Conservation (phyloP, 768 basidiomycete species). For the Hygrophoropsis aurantiaca region DNA sequence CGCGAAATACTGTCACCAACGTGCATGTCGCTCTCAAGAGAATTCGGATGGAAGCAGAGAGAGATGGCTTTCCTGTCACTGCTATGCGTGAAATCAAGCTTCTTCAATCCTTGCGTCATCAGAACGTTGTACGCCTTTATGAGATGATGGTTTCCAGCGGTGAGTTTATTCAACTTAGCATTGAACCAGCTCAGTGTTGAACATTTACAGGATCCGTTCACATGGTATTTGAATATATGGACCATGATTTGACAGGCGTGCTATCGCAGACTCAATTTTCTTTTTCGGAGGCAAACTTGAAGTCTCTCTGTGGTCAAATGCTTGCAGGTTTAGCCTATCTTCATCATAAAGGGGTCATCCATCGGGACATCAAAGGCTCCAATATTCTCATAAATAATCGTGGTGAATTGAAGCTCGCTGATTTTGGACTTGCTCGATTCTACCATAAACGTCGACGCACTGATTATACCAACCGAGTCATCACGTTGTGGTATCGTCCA, state of each 20-base stretch:
- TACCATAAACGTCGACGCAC: conserved; percentile 87
- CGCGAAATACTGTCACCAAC: conserved; percentile 77
- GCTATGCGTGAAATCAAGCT: conserved; percentile 99
- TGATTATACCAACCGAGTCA: conserved; percentile 99
- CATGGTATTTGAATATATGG: conserved; percentile 99
- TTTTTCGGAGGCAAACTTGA: conserved; percentile 86
- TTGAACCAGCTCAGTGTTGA: conserved; percentile 8
- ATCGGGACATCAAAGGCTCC: conserved; percentile 98
- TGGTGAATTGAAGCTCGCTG: conserved; percentile 93
- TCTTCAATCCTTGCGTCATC: conserved; percentile 85
- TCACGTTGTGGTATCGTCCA: conserved; percentile 97
- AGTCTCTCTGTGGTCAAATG: conserved; percentile 96
- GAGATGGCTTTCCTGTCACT: conserved; percentile 97
- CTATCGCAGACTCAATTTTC: conserved; percentile 86
- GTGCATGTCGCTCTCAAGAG: conserved; percentile 88
- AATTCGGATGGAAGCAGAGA: conserved; percentile 96
- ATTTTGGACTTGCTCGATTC: conserved; percentile 96
- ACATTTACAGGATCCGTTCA: conserved; percentile 76
- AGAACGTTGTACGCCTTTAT: conserved; percentile 83
- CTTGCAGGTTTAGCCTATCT: conserved; percentile 91
- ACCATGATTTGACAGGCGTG: conserved; percentile 95
- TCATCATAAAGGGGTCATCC: conserved; percentile 94
- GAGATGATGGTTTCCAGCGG: conserved; percentile 99
- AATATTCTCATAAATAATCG: conserved; percentile 92
- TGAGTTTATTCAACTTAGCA: conserved; percentile 31